Base-by-base conservation (phyloP, 2,329 filamentous ascomycete species). In the Rosellinia necatrix region DNA sequence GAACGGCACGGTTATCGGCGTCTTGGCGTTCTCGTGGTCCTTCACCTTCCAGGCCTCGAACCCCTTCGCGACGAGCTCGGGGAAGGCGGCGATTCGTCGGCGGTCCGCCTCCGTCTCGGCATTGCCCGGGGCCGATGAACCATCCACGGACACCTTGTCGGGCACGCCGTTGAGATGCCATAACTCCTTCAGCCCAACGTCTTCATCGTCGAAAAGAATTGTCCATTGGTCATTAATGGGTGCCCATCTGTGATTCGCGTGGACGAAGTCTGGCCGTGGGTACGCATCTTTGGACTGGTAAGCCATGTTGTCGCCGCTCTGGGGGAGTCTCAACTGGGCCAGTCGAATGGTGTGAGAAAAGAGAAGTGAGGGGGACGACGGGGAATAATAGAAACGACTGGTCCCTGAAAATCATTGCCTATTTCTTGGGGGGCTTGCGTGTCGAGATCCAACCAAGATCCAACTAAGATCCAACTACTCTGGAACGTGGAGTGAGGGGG, bases 251-350 rank as follows among this genome's bases (percentile, higher is more conserved):
- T 86, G 76, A 22, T 75, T 66, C 27, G 73, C 70, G 51, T 85
- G 83, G 50, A 80, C 68, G 69, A 88, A 88, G 71, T 89, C 85
- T 1, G 86, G 85, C 51, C 86, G 83, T 21, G 86, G 86, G 63
- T 89, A 87, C 55, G 53, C 51, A 30, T 67, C 66, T 55, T 67
- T 67, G 6, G 67, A 67, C 27, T 66, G 63, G 35, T 70, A 68
- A 42, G 70, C 64, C 68, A 70, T 69, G 29, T 40, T 64, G 34
- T 32, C 17, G 8, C 10, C 6, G 35, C 8, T 13, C 34, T 9
- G n/a, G 37, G 15, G 29, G 19, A 7, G 32, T 42, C 3, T 38
- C 9, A 24, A 27, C 49, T 41, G 29, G 35, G n/a, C 37, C 21
- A 13, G 15, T 47, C 15, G n/a, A 30, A 17, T 8, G 42, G 42